Conservation (phyloP, 192 early-diverging fungal species). For the Entomortierella beljakovae region DNA sequence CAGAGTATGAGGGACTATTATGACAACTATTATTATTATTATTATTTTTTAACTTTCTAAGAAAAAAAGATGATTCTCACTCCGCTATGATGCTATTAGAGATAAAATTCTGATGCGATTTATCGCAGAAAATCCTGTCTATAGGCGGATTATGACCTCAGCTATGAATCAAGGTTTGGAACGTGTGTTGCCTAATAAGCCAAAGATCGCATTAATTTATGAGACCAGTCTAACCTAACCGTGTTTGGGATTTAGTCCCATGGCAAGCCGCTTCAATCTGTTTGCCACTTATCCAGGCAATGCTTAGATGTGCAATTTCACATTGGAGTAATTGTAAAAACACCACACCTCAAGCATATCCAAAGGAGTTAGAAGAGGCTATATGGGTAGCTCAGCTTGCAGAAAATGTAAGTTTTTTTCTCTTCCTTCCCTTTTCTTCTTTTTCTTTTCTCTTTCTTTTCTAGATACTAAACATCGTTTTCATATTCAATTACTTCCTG, state of each 20-base stretch:
- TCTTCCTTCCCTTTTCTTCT: background rate
- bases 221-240: background rate
- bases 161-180: constrained; percentile 31
- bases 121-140: constrained; percentile 37
- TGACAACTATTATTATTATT: background rate
- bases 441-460: background rate
- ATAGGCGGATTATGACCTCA: constrained; percentile 32
- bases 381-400: constrained; percentile 40
- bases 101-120: constrained; percentile 38
- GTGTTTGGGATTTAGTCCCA: background rate
- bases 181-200: background rate
- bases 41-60: background rate
- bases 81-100: constrained; percentile 9
- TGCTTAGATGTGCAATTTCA: constrained; percentile 41
- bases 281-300: constrained; percentile 38
- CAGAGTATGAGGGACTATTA: too few relatives aligned
- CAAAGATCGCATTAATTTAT: background rate
- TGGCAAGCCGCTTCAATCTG: constrained; percentile 20
- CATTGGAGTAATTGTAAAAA: constrained; percentile 50
- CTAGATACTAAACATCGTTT: background rate
- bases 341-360: constrained; percentile 18
- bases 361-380: constrained; percentile 45
- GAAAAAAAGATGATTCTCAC: background rate
- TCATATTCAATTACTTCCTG: background rate
- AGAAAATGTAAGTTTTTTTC: constrained; percentile 20